Conservation (phyloP, 2,329 filamentous ascomycete genomes). For the Exophiala oligosperma region DNA sequence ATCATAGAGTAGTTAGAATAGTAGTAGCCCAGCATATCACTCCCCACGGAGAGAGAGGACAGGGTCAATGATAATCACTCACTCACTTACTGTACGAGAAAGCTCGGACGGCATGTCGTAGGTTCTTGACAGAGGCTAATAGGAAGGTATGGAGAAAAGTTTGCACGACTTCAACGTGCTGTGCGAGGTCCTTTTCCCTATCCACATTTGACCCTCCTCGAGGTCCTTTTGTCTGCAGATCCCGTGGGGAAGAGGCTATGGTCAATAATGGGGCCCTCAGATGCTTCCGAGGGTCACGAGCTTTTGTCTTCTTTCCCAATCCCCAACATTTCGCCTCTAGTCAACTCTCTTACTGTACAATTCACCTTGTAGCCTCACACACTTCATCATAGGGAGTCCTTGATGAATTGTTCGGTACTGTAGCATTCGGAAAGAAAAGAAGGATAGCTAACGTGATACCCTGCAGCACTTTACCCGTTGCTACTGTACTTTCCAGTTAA, state of each 20-base stretch:
- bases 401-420: neutral
- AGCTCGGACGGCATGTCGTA: neutral
- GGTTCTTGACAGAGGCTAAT: neutral
- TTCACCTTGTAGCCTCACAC: neutral
- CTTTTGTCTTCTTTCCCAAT: neutral
- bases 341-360: neutral
- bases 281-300: neutral
- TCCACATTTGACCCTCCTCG: neutral
- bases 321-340: neutral
- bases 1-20: too few species aligned
- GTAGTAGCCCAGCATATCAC: too few species aligned
- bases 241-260: neutral
- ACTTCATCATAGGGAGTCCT: neutral
- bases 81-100: neutral
- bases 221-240: neutral
- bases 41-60: too few species aligned
- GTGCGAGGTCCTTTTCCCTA: neutral
- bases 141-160: neutral
- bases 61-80: too few species aligned
- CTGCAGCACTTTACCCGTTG: neutral
- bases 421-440: neutral
- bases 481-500: neutral
- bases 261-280: neutral
- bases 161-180: neutral
- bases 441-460: neutral